Base-by-base conservation (phyloP, 2,329 filamentous ascomycete species). In the Talaromyces islandicus region DNA sequence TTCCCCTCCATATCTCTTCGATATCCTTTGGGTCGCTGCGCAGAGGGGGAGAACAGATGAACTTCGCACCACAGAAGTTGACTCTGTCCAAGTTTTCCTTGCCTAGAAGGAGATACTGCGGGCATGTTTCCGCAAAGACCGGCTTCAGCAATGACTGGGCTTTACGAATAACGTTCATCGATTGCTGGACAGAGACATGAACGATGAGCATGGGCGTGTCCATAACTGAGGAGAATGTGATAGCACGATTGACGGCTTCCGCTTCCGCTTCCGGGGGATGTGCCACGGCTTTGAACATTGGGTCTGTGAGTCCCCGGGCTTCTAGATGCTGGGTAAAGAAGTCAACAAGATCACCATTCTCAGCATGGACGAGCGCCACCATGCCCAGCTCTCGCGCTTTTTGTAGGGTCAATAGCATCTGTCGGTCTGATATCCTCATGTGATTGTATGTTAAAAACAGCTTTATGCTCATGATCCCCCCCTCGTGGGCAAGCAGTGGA, bases 301-400 rank as follows among this genome's bases (percentile, higher is more conserved):
- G 79, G 2, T 71, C 74, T 9, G 70, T 73, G 58, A 75, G 70
- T 11, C 72, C 71, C 46, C 71, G 72, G 25, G 69, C 67, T 64
- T 79, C 77, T 17, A 80, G 66, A 5, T 73, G 71, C 58, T 73
- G 68, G 48, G 75, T 78, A 64, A 79, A 77, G 63, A 73, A 68
- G n/a, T 67, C 67, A 53, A 80, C 77, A 65, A 81, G 76, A 60
- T 80, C 78, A 61, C 75, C 73, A 63, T 78, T 79, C 64, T 81
- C 78, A 5, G 79, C 78, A 60, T 81, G 79, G 17, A 81, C 75
- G 78, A 81, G 79, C 32, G 77, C 80, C 12, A 78, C 80, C 64
- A 81, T 78, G 2, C 76, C 75, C 1, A 77, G 68, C 2, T 74
- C 71, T 12, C 80, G 76, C 10, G 77, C 75, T 7, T 30, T 30